Conservation (phyloP, 805 yeast species). For the Wickerhamomyces alni region DNA sequence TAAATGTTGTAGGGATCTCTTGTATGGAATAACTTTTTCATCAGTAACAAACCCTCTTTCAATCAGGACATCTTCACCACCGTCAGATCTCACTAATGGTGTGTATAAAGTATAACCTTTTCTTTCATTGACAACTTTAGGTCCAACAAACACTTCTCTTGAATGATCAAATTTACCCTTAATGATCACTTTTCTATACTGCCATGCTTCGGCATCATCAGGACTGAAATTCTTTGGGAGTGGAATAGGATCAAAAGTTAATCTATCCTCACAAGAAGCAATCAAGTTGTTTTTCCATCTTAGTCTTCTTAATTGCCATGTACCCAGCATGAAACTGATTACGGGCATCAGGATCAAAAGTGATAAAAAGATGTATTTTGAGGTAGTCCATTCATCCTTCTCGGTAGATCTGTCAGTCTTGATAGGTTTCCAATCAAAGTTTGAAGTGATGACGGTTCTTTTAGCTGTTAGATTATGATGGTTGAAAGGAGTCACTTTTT, state of each 20-base stretch:
- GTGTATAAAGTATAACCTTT: constrained; percentile 78
- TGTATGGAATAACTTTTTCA: constrained; percentile 51
- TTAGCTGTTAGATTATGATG: neutral
- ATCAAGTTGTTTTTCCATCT: constrained; percentile 85
- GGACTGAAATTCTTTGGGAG: constrained; percentile 65
- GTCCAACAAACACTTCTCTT: constrained; percentile 89
- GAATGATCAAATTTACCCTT: constrained; percentile 78
- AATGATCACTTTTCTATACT: constrained; percentile 71
- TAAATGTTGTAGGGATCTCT: constrained; percentile 56
- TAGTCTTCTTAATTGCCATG: constrained; percentile 87
- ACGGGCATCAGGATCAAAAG: constrained; percentile 71
- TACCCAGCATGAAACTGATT: constrained; percentile 76
- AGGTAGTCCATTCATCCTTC: constrained; percentile 25
- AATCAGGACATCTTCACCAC: constrained; percentile 71
- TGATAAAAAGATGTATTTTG: constrained; percentile 28
- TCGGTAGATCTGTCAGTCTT: constrained; percentile 30
- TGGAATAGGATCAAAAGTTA: constrained; percentile 66
- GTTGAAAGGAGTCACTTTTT: too few species aligned
- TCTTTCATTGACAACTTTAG: constrained; percentile 65
- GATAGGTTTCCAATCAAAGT: constrained; percentile 82
- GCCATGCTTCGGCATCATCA: constrained; percentile 64
- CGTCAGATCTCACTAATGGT: constrained; percentile 71
- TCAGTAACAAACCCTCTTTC: constrained; percentile 92
- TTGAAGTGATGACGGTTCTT: neutral
- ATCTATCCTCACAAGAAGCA: constrained; percentile 74